Conservation (phyloP, 2,329 filamentous ascomycete genomes). For the Xylogone sp. region DNA sequence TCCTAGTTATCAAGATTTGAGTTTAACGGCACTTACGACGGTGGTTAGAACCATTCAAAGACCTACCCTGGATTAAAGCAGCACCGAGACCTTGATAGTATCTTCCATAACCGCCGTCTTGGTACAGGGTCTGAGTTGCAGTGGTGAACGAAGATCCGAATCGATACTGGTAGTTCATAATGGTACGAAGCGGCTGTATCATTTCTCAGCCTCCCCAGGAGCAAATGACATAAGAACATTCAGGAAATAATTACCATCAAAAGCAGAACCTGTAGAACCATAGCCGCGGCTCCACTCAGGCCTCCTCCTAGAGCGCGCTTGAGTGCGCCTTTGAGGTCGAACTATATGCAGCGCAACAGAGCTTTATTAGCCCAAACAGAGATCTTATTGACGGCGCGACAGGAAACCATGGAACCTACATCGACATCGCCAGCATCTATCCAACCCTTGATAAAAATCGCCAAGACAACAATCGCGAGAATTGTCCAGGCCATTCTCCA, state of each 20-base stretch:
- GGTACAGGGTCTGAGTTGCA: constrained; percentile 37
- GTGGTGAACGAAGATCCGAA: constrained; percentile 38
- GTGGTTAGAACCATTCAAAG: not conserved
- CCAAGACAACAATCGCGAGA: constrained; percentile 27
- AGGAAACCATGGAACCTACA: constrained; percentile 22
- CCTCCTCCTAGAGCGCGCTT: constrained; percentile 42
- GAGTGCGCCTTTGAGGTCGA: constrained; percentile 40
- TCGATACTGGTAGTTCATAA: constrained; percentile 50
- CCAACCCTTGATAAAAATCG: constrained; percentile 42
- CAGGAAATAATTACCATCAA: constrained; percentile 36
- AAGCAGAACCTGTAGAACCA: constrained; percentile 43
- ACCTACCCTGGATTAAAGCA: constrained; percentile 41
- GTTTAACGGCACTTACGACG: not conserved
- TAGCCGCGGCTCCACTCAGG: constrained; percentile 43
- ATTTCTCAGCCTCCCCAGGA: not conserved
- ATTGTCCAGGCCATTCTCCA: constrained; percentile 36
- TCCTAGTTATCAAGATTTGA: constrained; percentile 22
- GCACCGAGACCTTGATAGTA: constrained; percentile 44
- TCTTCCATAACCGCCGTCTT: constrained; percentile 36
- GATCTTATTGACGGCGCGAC: not conserved
- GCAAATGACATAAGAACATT: not conserved
- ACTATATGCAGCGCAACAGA: constrained; percentile 25
- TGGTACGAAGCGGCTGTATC: constrained; percentile 40
- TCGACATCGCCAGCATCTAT: constrained; percentile 38
- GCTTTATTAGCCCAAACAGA: not conserved